A percentile compares a stretch with the other conserved stretches of the same genome.
Conservation (phyloP, 1,139 yeast genomes). For the Saccharomyces uvarum region DNA sequence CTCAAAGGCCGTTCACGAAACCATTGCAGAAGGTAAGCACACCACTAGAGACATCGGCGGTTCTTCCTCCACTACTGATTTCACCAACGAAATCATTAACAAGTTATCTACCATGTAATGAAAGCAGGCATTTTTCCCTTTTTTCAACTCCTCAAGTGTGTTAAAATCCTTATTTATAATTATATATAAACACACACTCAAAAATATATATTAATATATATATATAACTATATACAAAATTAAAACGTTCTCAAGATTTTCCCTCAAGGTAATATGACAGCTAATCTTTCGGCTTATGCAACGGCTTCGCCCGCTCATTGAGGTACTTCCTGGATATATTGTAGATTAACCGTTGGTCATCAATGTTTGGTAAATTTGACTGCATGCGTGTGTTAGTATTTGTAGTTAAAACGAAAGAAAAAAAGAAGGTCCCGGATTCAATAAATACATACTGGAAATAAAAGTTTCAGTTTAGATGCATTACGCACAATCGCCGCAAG, state of each 20-base stretch:
- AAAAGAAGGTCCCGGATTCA: background rate
- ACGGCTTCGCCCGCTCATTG: background rate
- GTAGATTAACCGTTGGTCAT: constrained; percentile 6
- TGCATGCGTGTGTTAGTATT: background rate
- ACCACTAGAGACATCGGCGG: constrained; percentile 89
- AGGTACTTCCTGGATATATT: constrained; percentile 1
- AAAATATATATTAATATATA: constrained; percentile 9
- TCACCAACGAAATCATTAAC: constrained; percentile 44
- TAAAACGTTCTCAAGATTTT: background rate
- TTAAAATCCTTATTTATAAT: constrained; percentile 5
- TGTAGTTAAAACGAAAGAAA: background rate
- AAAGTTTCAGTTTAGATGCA: constrained; percentile 27
- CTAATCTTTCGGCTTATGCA: background rate
- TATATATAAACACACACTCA: constrained; percentile 9
- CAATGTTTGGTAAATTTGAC: constrained; percentile 4
- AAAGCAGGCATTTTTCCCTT: constrained; percentile 7
- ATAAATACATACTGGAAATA: constrained; percentile 32
- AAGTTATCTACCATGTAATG: constrained; percentile 22
- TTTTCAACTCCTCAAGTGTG: background rate
- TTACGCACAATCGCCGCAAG: constrained; percentile 46
- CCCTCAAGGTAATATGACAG: background rate
- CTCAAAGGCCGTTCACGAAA: constrained; percentile 81
- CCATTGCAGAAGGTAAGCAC: constrained; percentile 77
- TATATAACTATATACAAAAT: background rate
- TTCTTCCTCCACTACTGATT: constrained; percentile 78